A percentile compares a stretch with the other conserved stretches of the same genome.
These are phyloP conservation scores for Ganoderma leucocontextum DNA, from an alignment of 1,284 basidiomycete genomes.

Conservation along the genomic window DNA sequence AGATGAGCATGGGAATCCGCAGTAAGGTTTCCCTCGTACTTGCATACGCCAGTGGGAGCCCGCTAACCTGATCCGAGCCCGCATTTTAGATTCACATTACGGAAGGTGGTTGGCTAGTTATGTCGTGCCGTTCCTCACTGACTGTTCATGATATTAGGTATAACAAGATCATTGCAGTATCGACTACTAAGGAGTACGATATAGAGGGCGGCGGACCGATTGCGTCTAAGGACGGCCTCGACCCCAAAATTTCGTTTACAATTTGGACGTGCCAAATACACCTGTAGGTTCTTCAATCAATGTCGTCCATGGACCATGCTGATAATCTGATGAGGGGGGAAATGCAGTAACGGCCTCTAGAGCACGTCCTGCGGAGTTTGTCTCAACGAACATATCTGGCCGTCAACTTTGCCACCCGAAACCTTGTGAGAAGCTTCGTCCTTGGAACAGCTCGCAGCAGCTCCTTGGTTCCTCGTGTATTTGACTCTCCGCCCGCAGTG, in stretches of 20 bases:
- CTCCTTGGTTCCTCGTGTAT: neutral
- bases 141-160: neutral
- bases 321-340: neutral
- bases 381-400: neutral
- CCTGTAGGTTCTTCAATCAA: neutral
- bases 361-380: too few species aligned
- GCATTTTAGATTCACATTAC: neutral
- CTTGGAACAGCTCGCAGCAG: neutral
- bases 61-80: neutral
- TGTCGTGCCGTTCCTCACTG: neutral
- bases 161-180: neutral
- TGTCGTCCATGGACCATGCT: neutral
- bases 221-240: neutral
- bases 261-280: neutral
- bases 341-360: neutral
- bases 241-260: neutral
- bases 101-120: neutral
- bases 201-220: neutral
- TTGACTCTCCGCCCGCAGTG: conserved; percentile 21
- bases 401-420: neutral
- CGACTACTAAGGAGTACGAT: neutral
- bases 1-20: conserved; percentile 17
- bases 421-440: neutral
- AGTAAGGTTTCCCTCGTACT: conserved; percentile 4
- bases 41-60: neutral